These are phyloP conservation scores for Eucalyptus tenuipes DNA, from an alignment of 345 rosid genomes.

Conservation along the genomic window DNA sequence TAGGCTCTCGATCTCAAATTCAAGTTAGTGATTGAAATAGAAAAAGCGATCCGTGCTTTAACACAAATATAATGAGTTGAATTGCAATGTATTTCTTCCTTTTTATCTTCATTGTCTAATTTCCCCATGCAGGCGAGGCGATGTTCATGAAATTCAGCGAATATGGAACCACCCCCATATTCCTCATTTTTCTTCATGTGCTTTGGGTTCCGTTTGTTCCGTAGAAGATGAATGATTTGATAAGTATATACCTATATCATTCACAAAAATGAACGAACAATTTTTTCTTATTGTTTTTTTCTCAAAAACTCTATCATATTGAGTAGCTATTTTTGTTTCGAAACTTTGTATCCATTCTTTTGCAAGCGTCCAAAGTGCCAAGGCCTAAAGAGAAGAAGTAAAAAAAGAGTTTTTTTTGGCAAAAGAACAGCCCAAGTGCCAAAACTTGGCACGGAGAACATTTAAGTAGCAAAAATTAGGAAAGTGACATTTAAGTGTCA, in stretches of 20 bases:
- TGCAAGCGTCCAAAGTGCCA: neutral
- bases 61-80: neutral
- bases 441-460: too few relatives aligned
- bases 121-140: neutral
- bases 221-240: fast-evolving
- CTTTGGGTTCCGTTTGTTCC: fast-evolving
- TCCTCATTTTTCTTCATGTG: neutral
- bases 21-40: neutral
- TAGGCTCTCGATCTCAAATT: neutral
- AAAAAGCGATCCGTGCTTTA: fast-evolving
- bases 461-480: too few relatives aligned
- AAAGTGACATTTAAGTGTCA: too few relatives aligned
- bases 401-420: fast-evolving
- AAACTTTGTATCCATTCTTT: neutral
- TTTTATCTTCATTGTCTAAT: neutral
- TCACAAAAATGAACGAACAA: fast-evolving
- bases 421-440: too few relatives aligned
- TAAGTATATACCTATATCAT: fast-evolving
- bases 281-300: too few relatives aligned
- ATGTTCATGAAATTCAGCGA: neutral
- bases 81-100: neutral
- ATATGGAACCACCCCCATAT: neutral
- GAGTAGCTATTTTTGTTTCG: neutral
- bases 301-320: too few relatives aligned
- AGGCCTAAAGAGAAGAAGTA: neutral